Percentiles rank a stretch among this genome's conserved stretches.
These are phyloP conservation scores for Bipolaris cookei DNA, from an alignment of 2,329 filamentous ascomycete species.

Conservation along the genomic window DNA sequence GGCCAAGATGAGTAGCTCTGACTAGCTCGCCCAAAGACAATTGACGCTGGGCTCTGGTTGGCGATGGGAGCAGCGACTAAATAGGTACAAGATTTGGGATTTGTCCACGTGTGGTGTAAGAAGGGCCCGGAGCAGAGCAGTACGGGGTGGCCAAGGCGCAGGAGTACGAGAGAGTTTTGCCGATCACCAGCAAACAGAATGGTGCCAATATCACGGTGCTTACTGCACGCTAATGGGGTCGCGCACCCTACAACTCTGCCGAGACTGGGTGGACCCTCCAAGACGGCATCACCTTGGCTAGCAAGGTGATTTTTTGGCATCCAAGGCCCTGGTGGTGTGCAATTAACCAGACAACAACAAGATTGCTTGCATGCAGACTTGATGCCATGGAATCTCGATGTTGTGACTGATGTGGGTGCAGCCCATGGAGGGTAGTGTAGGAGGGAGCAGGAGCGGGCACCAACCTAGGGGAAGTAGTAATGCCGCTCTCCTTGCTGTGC, in stretches of 20 bases:
- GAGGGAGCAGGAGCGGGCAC: too few relatives aligned
- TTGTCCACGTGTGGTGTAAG: not conserved
- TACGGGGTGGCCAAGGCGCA: not conserved
- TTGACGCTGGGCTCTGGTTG: too few relatives aligned
- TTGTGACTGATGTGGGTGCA: slow-evolving; percentile 8
- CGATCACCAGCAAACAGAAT: slow-evolving; percentile 20
- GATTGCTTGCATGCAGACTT: not conserved
- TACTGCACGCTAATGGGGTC: slow-evolving; percentile 13
- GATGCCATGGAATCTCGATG: not conserved
- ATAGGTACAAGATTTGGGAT: not conserved
- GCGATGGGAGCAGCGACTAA: too few relatives aligned
- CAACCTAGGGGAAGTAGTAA: too few relatives aligned
- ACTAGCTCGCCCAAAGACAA: too few relatives aligned
- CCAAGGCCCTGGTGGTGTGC: too few relatives aligned
- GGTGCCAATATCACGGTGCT: slow-evolving; percentile 28
- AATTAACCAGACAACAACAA: not conserved
- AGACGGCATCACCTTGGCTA: not conserved
- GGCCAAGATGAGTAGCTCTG: too few relatives aligned
- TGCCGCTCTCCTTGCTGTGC: too few relatives aligned
- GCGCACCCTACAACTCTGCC: slow-evolving; percentile 8
- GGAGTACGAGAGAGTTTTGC: slow-evolving; percentile 8
- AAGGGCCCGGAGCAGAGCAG: not conserved
- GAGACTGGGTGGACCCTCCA: not conserved
- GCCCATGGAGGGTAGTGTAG: too few relatives aligned
- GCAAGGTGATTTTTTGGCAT: too few relatives aligned